These are phyloP conservation scores for Pseudogymnoascus sp. DNA, from an alignment of 2,329 filamentous ascomycete genomes.

Conservation along the genomic window DNA sequence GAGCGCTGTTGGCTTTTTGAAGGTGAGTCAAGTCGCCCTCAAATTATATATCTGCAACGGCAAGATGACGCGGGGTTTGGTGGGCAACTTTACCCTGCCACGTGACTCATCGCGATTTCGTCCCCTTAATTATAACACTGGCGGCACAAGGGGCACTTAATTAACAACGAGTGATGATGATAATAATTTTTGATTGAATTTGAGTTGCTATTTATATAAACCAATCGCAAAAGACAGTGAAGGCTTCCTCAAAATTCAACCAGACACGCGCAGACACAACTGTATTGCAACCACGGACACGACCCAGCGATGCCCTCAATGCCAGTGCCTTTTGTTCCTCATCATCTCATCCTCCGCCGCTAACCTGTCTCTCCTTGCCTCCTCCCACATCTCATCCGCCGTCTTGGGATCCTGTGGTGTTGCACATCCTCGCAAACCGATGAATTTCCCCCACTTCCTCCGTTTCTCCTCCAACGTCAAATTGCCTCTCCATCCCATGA, in stretches of 20 bases:
- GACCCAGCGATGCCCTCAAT: neutral
- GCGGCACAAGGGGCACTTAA: neutral
- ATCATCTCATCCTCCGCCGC: slow-evolving; percentile 4
- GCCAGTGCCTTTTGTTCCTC: neutral
- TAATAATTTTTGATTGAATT: slow-evolving; percentile 2
- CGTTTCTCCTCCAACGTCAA: slow-evolving; percentile 56
- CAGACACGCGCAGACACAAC: neutral
- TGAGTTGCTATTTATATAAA: neutral
- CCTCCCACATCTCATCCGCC: slow-evolving; percentile 33
- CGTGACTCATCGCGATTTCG: neutral
- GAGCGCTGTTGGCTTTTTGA: neutral
- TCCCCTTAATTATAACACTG: neutral
- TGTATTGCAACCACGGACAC: neutral
- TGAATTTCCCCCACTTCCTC: slow-evolving; percentile 64
- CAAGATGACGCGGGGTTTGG: slow-evolving; percentile 9
- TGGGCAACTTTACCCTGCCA: slow-evolving; percentile 9
- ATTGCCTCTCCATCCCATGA: slow-evolving; percentile 53
- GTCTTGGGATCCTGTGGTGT: slow-evolving; percentile 33
- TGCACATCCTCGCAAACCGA: slow-evolving; percentile 59
- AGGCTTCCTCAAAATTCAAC: neutral
- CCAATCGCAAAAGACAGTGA: neutral
- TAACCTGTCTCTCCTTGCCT: slow-evolving; percentile 22
- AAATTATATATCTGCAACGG: slow-evolving; percentile 8
- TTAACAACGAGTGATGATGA: neutral
- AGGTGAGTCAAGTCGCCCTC: slow-evolving; percentile 11